Conservation (phyloP, 164 flowering plant species). For the Vitis labrusca region DNA sequence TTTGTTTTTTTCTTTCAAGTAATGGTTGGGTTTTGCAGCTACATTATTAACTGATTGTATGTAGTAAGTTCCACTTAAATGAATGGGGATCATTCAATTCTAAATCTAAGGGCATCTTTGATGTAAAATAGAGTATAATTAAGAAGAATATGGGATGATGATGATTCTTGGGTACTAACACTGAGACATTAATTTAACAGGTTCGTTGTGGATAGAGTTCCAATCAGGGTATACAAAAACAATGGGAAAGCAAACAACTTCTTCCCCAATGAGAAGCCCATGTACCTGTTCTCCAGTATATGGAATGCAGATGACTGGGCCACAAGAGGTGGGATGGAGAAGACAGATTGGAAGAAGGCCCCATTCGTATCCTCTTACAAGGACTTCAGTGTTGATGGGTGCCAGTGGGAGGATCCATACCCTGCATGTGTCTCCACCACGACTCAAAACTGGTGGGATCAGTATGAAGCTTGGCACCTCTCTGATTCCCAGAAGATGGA, state of each 20-base stretch:
- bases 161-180: too few species aligned
- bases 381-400: slow-evolving; percentile 79
- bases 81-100: too few species aligned
- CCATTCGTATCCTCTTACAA: slow-evolving; percentile 91
- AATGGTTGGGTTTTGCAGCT: too few species aligned
- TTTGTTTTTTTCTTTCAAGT: too few species aligned
- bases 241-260: slow-evolving; percentile 57
- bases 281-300: slow-evolving; percentile 93
- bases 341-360: slow-evolving; percentile 87
- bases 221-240: slow-evolving; percentile 81
- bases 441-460: slow-evolving; percentile 87
- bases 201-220: slow-evolving; percentile 77
- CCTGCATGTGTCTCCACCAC: slow-evolving; percentile 87
- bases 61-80: too few species aligned
- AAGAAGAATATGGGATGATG: too few species aligned
- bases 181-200: slow-evolving; percentile 28
- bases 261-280: slow-evolving; percentile 92
- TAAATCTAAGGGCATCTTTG: too few species aligned
- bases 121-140: too few species aligned
- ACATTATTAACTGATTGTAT: too few species aligned
- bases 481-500: slow-evolving; percentile 64
- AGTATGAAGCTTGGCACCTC: slow-evolving; percentile 75
- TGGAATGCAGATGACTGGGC: slow-evolving; percentile 99
- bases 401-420: slow-evolving; percentile 90
- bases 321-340: slow-evolving; percentile 94